Base-by-base conservation (phyloP, 345 rosid species). In the Geranium rotundifolium region DNA sequence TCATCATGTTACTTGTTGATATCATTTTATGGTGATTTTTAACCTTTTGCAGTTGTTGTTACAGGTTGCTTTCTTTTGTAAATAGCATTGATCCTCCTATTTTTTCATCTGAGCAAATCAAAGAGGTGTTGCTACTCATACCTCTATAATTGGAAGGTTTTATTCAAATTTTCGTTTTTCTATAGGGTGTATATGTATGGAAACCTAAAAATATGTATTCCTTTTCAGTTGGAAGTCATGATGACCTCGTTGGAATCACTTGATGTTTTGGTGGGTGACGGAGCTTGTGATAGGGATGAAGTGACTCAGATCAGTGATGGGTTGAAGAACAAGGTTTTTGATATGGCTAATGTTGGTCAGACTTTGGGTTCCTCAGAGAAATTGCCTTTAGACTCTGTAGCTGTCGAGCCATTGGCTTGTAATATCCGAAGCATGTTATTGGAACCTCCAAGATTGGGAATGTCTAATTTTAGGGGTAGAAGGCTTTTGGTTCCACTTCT, bases 401-500 rank as follows among this genome's bases (percentile, higher is more conserved):
- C 64, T 61, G 65, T 64, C 19, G 78, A 78, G 29, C 65, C 67
- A 1, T 58, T 65, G 31, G 65, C 29, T 73, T 46, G 63, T 54
- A 73, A 79, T 58, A 75, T 65, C 65, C 70, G 66, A 61, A 79
- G 70, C 58, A 56, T 18, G 30, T 31, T 65, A 50, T 49, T 64
- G 27, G 88, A 87, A 78, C 76, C 65, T 62, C 59, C 71, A 1
- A 84, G 79, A 63, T 65, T 69, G 29, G 91, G 77, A 55, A 41
- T 65, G 27, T 64, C 76, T 58, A 68, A 63, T 61, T 59, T 73
- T 55, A 90, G 74, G 81, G 77, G 76, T 67, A 86, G 82, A 78
- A 80, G 75, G 19, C 57, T 67, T 61, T 60, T 77, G 74, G 81
- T 82, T n/a, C 96, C 97, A 34, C 77, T 95, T 77, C 83, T 95